Base-by-base conservation (phyloP, 306 rosid genomes). In the Sindora glabra region DNA sequence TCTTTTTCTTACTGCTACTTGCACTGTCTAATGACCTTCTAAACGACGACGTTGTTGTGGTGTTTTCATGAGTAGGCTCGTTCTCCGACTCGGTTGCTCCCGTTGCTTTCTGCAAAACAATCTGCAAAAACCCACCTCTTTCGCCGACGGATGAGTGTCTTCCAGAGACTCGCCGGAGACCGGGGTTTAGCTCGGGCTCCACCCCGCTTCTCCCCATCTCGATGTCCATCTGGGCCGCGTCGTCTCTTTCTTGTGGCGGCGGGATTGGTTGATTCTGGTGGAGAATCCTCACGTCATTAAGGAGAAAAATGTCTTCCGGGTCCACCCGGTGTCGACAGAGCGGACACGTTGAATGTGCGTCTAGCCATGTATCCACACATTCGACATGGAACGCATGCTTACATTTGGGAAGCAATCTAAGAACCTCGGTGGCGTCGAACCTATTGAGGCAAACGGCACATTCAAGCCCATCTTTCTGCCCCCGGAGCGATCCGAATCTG, bases 331-430 rank as follows among this genome's bases (percentile, higher is more conserved):
- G 75, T 1, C 97, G 94, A 21, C 95, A 92, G 2, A 92, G 87
- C 2, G 99, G 97, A 22, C 95, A 92, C 1, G 99, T 89, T 8
- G 99, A 92, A 71, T 92, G 99, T 5, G 99, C 96, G 69, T 92
- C 99, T 11, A 92, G 83, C 99, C 99, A 92, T 7, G 97, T 92
- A 56, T 92, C 99, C 3, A 92, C 95, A 72, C 99, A 92, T 44
- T 92, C 99, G 4, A 89, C 90, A 47, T 92, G 99, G 69, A 92
- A 92, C 7, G 94, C 99, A 69, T 92, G 99, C 34, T 82, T 80
- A 71, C 97, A 92, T 30, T 92, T 92, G 1, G 94, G 99, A 4
- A 92, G 82, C 46, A 92, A 71, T 2, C 94, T 75, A 14, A 92
- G 86, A 49, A 92, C 74, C 67, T 92, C 96, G 1, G 79, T n/a